Evolutionary conservation across 345 rosid genomes (phyloP).

Genomic region (Hypericum androsaemum): DNA sequence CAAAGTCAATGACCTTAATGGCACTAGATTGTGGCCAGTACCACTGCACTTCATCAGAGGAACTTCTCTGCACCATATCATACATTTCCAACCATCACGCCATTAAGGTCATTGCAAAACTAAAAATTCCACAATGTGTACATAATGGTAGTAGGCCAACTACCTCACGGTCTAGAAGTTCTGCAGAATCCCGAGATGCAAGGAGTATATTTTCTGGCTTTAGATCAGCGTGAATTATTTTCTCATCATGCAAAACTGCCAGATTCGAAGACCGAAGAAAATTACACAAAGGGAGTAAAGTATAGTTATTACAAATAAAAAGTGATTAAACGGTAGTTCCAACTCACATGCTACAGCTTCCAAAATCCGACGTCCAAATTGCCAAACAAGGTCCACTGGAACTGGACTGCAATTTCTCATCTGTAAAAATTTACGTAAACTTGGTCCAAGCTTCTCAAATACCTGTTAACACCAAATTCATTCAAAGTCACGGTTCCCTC

Average conservation of each 20-base stretch:
- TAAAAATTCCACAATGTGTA: background rate
- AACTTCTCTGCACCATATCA: constrained; percentile 14
- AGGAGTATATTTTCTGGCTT: constrained; percentile 25
- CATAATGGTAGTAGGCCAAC: constrained; percentile 5
- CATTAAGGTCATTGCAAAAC: constrained; percentile 9
- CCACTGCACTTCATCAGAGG: constrained; percentile 18
- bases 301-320: constrained; percentile 3
- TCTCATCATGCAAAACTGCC: constrained; percentile 27
- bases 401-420: constrained; percentile 22
- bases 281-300: background rate
- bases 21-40: constrained; percentile 26
- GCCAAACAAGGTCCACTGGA: constrained; percentile 26
- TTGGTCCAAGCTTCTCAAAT: constrained; percentile 27
- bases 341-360: constrained; percentile 26
- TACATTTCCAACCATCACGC: constrained; percentile 4
- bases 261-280: constrained; percentile 3
- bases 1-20: constrained; percentile 27
- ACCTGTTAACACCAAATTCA: constrained; percentile 35
- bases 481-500: constrained; percentile 29
- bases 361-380: constrained; percentile 28
- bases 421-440: constrained; percentile 22
- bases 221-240: constrained; percentile 20
- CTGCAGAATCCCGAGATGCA: constrained; percentile 16
- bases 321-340: constrained; percentile 9
- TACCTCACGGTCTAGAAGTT: constrained; percentile 19